Conservation (phyloP, 2,329 filamentous ascomycete genomes). For the Pseudogymnoascus sp. region DNA sequence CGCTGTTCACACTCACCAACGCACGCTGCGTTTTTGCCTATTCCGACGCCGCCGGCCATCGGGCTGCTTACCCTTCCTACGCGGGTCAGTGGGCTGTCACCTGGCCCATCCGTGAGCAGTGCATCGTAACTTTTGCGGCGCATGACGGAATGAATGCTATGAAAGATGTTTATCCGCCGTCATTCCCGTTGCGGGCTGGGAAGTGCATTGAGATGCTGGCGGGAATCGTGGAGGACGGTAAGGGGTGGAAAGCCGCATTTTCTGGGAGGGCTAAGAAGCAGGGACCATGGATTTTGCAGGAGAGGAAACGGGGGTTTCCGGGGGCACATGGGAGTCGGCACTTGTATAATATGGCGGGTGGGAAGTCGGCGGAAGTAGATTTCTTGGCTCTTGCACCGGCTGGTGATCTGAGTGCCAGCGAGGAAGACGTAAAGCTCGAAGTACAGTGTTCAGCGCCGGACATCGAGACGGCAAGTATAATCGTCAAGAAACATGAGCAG, state of each 20-base stretch:
- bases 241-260: conserved; percentile 19
- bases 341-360: conserved; percentile 29
- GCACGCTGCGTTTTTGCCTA: conserved; percentile 26
- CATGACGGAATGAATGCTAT: conserved; percentile 18
- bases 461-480: conserved; percentile 11
- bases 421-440: conserved; percentile 13
- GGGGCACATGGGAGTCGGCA: conserved; percentile 27
- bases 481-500: conserved; percentile 18
- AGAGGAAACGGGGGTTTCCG: conserved; percentile 24
- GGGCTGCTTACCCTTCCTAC: conserved; percentile 29
- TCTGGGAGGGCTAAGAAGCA: conserved; percentile 15
- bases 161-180: conserved; percentile 19
- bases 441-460: conserved; percentile 19
- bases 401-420: not conserved
- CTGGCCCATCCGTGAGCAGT: conserved; percentile 28
- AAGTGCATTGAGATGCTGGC: conserved; percentile 22
- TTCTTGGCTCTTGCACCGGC: conserved; percentile 18
- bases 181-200: conserved; percentile 17
- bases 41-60: conserved; percentile 27
- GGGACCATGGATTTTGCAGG: conserved; percentile 14
- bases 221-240: conserved; percentile 16
- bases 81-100: conserved; percentile 29
- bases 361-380: conserved; percentile 28
- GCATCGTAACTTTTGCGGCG: conserved; percentile 8
- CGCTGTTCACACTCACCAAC: conserved; percentile 21